Percentiles rank a stretch among this genome's conserved stretches.
Evolutionary conservation across 2,329 filamentous ascomycete species (phyloP).

Genomic region (Cladosporium sp.): DNA sequence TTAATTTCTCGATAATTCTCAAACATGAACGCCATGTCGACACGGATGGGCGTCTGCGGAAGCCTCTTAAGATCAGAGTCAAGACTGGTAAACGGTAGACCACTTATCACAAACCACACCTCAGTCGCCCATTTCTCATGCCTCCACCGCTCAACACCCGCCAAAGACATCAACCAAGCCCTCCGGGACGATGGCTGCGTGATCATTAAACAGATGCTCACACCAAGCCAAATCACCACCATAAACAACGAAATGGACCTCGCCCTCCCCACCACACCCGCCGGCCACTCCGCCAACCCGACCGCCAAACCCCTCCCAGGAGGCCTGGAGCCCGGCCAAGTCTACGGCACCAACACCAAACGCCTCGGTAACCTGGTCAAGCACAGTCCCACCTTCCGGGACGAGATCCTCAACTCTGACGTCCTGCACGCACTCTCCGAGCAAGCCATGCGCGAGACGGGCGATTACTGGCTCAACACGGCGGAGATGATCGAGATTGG

Average conservation of each 20-base stretch:
- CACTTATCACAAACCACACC: no score
- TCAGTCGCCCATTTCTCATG: no score
- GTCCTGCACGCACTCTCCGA: neutral
- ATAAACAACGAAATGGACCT: neutral
- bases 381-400: neutral
- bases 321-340: neutral
- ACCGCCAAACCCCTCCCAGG: neutral
- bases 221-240: neutral
- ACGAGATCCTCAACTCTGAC: neutral
- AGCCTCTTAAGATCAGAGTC: no score
- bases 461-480: neutral
- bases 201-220: neutral
- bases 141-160: no score
- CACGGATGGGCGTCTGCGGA: no score
- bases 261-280: neutral
- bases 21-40: no score
- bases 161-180: neutral
- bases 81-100: no score
- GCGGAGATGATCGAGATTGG: neutral
- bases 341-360: neutral
- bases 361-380: neutral
- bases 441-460: neutral
- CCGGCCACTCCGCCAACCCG: neutral
- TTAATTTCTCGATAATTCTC: no score
- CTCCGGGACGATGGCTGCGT: neutral